These are phyloP conservation scores for Populus davidiana DNA, from an alignment of 345 rosid genomes.

Conservation along the genomic window DNA sequence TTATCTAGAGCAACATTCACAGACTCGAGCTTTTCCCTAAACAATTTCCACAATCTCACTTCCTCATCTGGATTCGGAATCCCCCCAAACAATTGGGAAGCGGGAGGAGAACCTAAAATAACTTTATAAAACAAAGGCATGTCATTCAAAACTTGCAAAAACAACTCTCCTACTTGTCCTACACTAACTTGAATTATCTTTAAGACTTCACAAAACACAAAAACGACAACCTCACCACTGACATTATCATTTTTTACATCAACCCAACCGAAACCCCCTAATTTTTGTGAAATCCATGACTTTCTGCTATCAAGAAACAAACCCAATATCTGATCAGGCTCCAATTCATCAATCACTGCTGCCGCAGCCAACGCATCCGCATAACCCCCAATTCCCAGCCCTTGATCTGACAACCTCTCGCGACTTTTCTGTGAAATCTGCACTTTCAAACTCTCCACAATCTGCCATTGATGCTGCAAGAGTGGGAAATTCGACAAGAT, in stretches of 20 bases:
- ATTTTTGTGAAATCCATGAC: constrained; percentile 71
- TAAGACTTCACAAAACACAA: constrained; percentile 68
- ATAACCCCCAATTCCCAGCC: constrained; percentile 53
- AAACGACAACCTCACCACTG: constrained; percentile 37
- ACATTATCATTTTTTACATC: constrained; percentile 28
- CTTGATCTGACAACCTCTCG: constrained; percentile 76
- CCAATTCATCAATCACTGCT: constrained; percentile 75
- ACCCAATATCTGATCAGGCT: constrained; percentile 60
- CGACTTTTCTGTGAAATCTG: constrained; percentile 95
- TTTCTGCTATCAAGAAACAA: constrained; percentile 77
- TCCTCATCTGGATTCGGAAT: constrained; percentile 93
- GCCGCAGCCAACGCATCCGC: constrained; percentile 89
- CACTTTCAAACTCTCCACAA: constrained; percentile 85
- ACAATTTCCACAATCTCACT: constrained; percentile 79
- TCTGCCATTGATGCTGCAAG: constrained; percentile 95
- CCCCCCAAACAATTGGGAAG: constrained; percentile 90
- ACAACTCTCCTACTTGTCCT: constrained; percentile 90
- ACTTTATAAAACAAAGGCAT: constrained; percentile 88
- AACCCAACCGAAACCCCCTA: constrained; percentile 46
- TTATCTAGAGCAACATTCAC: constrained; percentile 55
- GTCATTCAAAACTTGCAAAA: constrained; percentile 82
- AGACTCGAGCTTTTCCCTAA: constrained; percentile 74
- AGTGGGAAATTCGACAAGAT: constrained; percentile 75
- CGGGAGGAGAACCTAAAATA: constrained; percentile 82
- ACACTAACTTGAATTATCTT: constrained; percentile 72